These are phyloP conservation scores for Euphorbia celastroides DNA, from an alignment of 441 rosid species.

Conservation along the genomic window DNA sequence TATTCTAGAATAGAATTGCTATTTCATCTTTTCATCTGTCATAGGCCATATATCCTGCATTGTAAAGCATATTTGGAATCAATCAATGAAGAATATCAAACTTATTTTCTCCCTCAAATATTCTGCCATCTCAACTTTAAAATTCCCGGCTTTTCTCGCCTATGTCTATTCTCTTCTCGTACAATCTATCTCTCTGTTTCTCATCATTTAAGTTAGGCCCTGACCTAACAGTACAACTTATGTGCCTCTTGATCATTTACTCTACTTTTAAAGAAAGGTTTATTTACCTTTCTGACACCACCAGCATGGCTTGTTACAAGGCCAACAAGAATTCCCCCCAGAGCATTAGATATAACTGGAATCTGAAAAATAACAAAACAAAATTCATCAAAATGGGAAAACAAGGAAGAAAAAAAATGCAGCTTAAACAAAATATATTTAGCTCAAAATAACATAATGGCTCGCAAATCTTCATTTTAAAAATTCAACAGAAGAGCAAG, in stretches of 20 bases:
- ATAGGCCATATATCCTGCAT: too few species aligned
- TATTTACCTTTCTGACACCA: conserved; percentile 92
- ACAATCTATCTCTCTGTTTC: too few species aligned
- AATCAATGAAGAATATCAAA: too few species aligned
- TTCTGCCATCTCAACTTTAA: too few species aligned
- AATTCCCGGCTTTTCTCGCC: too few species aligned
- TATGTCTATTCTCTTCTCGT: too few species aligned
- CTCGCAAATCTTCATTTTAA: background rate
- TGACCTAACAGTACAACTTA: too few species aligned
- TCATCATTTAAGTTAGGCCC: too few species aligned
- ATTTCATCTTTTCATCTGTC: too few species aligned
- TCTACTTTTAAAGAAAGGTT: background rate
- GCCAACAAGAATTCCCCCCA: conserved; percentile 97
- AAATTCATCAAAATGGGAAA: background rate
- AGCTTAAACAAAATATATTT: background rate
- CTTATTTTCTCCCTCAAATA: too few species aligned
- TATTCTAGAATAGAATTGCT: too few species aligned
- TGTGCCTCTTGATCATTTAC: background rate
- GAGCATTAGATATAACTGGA: conserved; percentile 72
- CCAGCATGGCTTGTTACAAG: conserved; percentile 91
- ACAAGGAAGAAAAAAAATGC: background rate
- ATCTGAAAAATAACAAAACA: conserved; percentile 40
- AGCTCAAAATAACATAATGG: background rate
- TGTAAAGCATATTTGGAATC: too few species aligned
- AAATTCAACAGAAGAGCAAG: background rate